Evolutionary conservation across 2,329 filamentous ascomycete genomes (phyloP).

Genomic region (Lecanicillium sp.): DNA sequence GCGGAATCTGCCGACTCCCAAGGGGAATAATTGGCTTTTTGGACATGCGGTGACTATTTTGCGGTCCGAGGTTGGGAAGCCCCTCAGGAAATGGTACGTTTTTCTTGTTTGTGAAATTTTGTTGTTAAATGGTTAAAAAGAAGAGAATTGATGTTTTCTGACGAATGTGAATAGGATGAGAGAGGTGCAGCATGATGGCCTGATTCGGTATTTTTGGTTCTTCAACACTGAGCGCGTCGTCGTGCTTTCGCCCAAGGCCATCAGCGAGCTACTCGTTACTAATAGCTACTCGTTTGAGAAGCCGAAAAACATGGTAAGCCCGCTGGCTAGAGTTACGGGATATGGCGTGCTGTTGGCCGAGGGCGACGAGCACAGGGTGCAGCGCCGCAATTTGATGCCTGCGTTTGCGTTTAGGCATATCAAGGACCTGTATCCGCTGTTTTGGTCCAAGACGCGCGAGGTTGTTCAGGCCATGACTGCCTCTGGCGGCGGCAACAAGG

Average conservation of each 20-base stretch:
- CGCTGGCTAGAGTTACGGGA: slow-evolving; percentile 57
- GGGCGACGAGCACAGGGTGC: slow-evolving; percentile 80
- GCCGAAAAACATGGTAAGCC: slow-evolving; percentile 42
- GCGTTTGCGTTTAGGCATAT: slow-evolving; percentile 81
- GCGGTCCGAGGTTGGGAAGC: slow-evolving; percentile 30
- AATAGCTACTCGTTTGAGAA: slow-evolving; percentile 65
- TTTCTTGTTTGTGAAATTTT: neutral
- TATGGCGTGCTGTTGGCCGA: slow-evolving; percentile 71
- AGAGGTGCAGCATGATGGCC: slow-evolving; percentile 55
- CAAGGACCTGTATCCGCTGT: slow-evolving; percentile 75
- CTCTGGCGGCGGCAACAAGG: slow-evolving; percentile 32
- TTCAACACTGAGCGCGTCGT: slow-evolving; percentile 58
- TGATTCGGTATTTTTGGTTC: slow-evolving; percentile 57
- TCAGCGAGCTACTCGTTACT: slow-evolving; percentile 62
- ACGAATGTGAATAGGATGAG: slow-evolving; percentile 45
- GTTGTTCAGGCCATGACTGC: slow-evolving; percentile 53
- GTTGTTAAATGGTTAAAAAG: neutral
- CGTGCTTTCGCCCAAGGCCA: slow-evolving; percentile 51
- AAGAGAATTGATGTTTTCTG: neutral
- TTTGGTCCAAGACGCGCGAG: slow-evolving; percentile 71
- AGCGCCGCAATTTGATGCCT: slow-evolving; percentile 71
- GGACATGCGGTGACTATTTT: slow-evolving; percentile 38
- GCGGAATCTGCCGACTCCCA: slow-evolving; percentile 34
- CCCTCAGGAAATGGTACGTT: slow-evolving; percentile 40
- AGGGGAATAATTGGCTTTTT: slow-evolving; percentile 33